Base-by-base conservation (phyloP, 192 early-diverging fungal genomes). In the Cladochytrium replicatum region DNA sequence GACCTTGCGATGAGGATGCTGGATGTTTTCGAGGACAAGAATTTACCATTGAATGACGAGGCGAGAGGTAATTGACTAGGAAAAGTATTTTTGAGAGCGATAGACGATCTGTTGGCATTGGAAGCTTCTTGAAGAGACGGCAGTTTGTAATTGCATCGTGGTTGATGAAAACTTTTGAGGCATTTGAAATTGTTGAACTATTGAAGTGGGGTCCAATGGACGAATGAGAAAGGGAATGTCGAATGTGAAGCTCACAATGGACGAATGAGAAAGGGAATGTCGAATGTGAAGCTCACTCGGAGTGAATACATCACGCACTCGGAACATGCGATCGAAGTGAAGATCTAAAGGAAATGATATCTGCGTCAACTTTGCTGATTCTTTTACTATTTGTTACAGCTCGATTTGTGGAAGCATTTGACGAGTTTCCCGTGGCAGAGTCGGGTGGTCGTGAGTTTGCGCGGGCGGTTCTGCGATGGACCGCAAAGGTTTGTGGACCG, bases 1-100 rank as follows among this genome's bases (percentile, higher is more conserved):
- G 93, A 97, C 65, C 67, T 97, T 30, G 69, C 80, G 13, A 60
- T 82, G 32, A 83, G 88, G 29, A 75, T 97, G 66, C 57, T 94
- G 39, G 86, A 88, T 40, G 77, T 90, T 24, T 93, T 86, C 57
- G 78, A 80, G 3, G 67, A 76, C 22, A 75, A 78, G 29, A 61
- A 72, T 38, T 48, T 88, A 17, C 64, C 75, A 1, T 84, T 96
- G 22, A 75, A 70, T 15, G 82, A 82, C 24, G 80, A 68, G 38
- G 83, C 77, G 28, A 62, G 82, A 54, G 73, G 82, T 84, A 70
- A 13, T 32, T 19, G 27, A 7, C 27, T 47, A 2, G 43, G 23
- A 28, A 51, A 17, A 41, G 24, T 21, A 9, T 5, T 25, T 49
- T 32, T 9, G n/a, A n/a, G n/a, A n/a, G n/a, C n/a, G n/a, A n/a